phyloP scores from a whole-genome alignment of 192 early-diverging fungal genomes.

The Chytriomyces confervae region DNA sequence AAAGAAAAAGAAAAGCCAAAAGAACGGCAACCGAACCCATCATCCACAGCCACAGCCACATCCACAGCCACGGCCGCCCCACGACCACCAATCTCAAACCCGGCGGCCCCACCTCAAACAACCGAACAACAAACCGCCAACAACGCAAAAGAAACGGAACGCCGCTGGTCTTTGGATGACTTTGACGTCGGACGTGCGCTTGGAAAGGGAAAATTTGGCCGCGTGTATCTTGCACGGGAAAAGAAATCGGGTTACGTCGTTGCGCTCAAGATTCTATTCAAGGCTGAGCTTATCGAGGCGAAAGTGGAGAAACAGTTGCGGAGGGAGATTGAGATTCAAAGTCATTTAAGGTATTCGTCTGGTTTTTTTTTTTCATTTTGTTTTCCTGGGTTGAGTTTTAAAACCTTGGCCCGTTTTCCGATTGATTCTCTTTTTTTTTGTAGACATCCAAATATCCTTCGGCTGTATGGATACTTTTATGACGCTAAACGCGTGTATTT shows the following conservation, averaged over 20 bases:
- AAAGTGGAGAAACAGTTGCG: slow-evolving; percentile 90
- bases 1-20: not conserved
- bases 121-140: not conserved
- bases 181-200: slow-evolving; percentile 90
- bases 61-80: not conserved
- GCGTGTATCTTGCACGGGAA: slow-evolving; percentile 91
- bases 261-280: slow-evolving; percentile 91
- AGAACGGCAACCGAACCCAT: not conserved
- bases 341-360: slow-evolving; percentile 71
- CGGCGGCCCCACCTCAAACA: not conserved
- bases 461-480: slow-evolving; percentile 96
- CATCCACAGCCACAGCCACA: not conserved
- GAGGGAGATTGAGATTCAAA: slow-evolving; percentile 95
- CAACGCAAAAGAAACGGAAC: slow-evolving; percentile 11
- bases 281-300: slow-evolving; percentile 73
- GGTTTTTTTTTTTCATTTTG: not conserved
- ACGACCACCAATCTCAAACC: not conserved
- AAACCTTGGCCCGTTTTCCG: not conserved
- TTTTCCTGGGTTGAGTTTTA: not conserved
- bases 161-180: slow-evolving; percentile 66
- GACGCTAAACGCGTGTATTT: slow-evolving; percentile 90
- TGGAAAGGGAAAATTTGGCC: slow-evolving; percentile 96
- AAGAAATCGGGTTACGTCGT: slow-evolving; percentile 84
- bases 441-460: slow-evolving; percentile 89
- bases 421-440: too few relatives aligned